Evolutionary conservation across 768 basidiomycete genomes (phyloP).

Genomic region (Lactarius pseudohatsudake): DNA sequence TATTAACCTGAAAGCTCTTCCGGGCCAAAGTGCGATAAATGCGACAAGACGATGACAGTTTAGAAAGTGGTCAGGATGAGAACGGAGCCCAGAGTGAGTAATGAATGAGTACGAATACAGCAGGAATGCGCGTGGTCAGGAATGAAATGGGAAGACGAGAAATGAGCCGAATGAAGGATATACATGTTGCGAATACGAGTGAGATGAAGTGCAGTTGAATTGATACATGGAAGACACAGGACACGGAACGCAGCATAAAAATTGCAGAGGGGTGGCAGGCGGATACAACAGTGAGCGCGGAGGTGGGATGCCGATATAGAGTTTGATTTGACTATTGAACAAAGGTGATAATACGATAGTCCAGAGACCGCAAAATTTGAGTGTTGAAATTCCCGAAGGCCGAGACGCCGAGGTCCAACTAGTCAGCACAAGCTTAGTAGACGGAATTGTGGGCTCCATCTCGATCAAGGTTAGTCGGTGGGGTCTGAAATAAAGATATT

Average conservation of each 20-base stretch:
- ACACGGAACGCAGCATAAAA: slow-evolving; percentile 1
- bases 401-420: not conserved
- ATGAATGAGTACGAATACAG: not conserved
- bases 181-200: not conserved
- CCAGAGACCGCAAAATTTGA: slow-evolving; percentile 5
- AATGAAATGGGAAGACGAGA: not conserved
- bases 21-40: slow-evolving; percentile 10
- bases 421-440: not conserved
- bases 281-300: slow-evolving; percentile 1
- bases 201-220: slow-evolving; percentile 1
- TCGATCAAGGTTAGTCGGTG: slow-evolving; percentile 28
- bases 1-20: not conserved
- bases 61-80: slow-evolving; percentile 4
- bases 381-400: not conserved
- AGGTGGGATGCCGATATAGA: slow-evolving; percentile 2
- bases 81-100: slow-evolving; percentile 8
- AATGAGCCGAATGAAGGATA: not conserved
- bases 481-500: slow-evolving; percentile 57
- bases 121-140: not conserved
- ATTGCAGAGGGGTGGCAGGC: not conserved
- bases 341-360: not conserved
- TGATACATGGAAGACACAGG: not conserved
- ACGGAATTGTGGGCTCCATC: not conserved
- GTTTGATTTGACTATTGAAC: not conserved
- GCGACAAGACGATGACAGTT: slow-evolving; percentile 12